A percentile compares a stretch with the other conserved stretches of the same genome.
phyloP scores from a whole-genome alignment of 2,329 filamentous ascomycete genomes.

The Didymella keratinophila region DNA sequence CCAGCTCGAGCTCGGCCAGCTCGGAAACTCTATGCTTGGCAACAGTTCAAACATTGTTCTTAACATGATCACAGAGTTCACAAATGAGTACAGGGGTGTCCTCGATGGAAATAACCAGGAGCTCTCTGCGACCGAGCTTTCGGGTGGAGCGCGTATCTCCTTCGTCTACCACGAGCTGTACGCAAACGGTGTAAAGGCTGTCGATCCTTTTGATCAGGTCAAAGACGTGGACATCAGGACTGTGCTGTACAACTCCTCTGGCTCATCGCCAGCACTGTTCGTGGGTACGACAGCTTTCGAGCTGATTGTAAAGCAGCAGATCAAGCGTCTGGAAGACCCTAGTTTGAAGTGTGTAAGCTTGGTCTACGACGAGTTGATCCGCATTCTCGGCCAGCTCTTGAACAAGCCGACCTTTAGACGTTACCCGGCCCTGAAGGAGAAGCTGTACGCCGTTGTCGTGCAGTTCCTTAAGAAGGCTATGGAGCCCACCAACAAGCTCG shows the following conservation, averaged over 20 bases:
- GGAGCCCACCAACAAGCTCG: conserved; percentile 97
- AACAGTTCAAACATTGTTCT: conserved; percentile 96
- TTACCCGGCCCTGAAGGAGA: conserved; percentile 95
- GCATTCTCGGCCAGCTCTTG: conserved; percentile 89
- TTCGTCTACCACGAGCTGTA: conserved; percentile 99
- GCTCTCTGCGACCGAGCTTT: conserved; percentile 91
- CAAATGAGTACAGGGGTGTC: conserved; percentile 95
- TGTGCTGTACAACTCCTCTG: conserved; percentile 98
- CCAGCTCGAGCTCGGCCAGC: conserved; percentile 75
- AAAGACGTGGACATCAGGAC: conserved; percentile 98
- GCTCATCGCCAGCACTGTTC: conserved; percentile 93
- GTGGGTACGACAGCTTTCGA: conserved; percentile 99
- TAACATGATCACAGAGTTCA: conserved; percentile 99
- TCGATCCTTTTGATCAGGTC: conserved; percentile 96
- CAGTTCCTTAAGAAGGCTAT: conserved; percentile 97
- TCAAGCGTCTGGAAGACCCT: conserved; percentile 93
- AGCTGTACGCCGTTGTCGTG: conserved; percentile 92
- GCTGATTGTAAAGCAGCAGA: conserved; percentile 97
- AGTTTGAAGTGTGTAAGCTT: conserved; percentile 97
- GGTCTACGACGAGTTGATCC: conserved; percentile 96
- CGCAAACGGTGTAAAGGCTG: conserved; percentile 94
- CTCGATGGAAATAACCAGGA: conserved; percentile 97
- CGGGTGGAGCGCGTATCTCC: conserved; percentile 95
- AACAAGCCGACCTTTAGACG: conserved; percentile 88
- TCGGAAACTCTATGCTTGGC: conserved; percentile 93